Percentiles rank a stretch among this genome's conserved stretches.
Conservation (phyloP, 345 rosid species). For the Rhodamnia argentea region DNA sequence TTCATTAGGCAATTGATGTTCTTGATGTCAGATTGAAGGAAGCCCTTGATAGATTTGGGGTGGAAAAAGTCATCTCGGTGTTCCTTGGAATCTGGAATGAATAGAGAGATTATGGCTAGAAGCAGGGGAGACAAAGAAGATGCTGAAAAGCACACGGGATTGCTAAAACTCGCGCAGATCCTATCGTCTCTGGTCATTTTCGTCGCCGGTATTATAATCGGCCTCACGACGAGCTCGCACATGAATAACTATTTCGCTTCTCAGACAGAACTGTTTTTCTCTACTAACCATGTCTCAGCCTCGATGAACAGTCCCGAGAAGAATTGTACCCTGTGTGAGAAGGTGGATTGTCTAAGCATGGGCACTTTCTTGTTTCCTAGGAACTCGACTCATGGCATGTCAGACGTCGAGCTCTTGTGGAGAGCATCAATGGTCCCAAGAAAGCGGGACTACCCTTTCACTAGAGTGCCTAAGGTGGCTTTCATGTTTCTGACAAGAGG, state of each 20-base stretch:
- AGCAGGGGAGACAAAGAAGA: not conserved
- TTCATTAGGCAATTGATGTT: not conserved
- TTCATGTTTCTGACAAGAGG: conserved; percentile 93
- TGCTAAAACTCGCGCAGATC: conserved; percentile 59
- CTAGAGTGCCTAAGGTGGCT: conserved; percentile 65
- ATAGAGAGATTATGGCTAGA: not conserved
- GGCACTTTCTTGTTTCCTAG: conserved; percentile 38
- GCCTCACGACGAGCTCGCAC: conserved; percentile 61
- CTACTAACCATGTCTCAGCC: conserved; percentile 20
- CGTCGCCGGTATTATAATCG: conserved; percentile 71
- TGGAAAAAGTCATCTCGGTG: not conserved
- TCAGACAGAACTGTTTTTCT: conserved; percentile 27
- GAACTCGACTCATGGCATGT: conserved; percentile 47
- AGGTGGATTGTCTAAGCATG: conserved; percentile 34
- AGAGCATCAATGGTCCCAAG: conserved; percentile 76
- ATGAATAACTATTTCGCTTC: conserved; percentile 50
- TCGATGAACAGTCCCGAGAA: conserved; percentile 9
- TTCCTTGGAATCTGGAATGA: not conserved
- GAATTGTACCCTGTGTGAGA: conserved; percentile 16
- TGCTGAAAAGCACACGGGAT: conserved; percentile 25
- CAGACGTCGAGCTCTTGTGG: conserved; percentile 67
- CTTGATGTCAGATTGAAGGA: not conserved
- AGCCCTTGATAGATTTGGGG: not conserved
- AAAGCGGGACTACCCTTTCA: conserved; percentile 51
- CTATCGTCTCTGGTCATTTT: conserved; percentile 69